Evolutionary conservation across 1,284 basidiomycete species (phyloP), one percentile per base, ranked within the genome.

Genomic region (Rhizoctonia solani): DNA sequence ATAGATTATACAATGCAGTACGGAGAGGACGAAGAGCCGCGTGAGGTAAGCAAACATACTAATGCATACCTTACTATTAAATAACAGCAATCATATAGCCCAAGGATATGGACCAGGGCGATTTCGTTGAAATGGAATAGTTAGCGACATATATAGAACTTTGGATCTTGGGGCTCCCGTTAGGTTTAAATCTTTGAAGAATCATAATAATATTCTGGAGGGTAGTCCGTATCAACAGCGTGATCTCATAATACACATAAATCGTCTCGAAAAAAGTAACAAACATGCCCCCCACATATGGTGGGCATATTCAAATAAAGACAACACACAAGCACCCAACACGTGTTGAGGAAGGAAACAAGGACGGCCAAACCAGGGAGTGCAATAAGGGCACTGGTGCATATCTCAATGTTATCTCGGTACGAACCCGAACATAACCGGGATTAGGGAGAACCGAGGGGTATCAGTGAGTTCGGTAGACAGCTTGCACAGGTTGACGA

Each of bases 1-100:
- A 91, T 99, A 68, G 97, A 99, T 79, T 95, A 95, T 74, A 90
- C 93, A 69, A 93, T 98, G 86, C 95, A 98, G 77, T 98, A 95
- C 73, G 93, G 93, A 50, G 93, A 95, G 79, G 92, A 94, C 69
- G 93, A 95, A 75, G 93, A 95, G 75, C 93, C 93, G 23, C 92
- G 88, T 80, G 90, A 92, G 85, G 90, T 90, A 72, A 68, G 82
- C 54, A 30, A 34, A 42, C 37, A 14, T 44, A 39, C 19, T 34
- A 52, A 44, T 46, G 44, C 44, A 52, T 25, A 13, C 21, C 56
- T 21, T 63, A n/a, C 14, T 27, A 39, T 37, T 44, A 41, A 55
- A 30, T 67, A 50, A 69, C 21, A 44, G 69, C 39, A 16, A 16
- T 19, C 44, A 29, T 23, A 34, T 30, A 92, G 87, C 93, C 93